phyloP scores from a whole-genome alignment of 2,329 filamentous ascomycete species.

The Xylariaceae sp. region DNA sequence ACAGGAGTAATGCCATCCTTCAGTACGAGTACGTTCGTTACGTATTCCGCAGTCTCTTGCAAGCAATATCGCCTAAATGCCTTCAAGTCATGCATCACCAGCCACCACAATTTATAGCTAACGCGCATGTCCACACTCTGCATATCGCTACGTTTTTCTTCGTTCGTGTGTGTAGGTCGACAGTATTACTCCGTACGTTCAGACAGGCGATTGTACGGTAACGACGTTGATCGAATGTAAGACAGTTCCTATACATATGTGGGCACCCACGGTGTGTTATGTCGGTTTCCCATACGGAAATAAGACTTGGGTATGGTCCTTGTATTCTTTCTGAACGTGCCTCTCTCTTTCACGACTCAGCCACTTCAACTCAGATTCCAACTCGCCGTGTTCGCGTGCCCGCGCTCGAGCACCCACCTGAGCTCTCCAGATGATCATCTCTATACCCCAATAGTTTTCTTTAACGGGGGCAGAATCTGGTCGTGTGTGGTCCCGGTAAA shows the following conservation, averaged over 20 bases:
- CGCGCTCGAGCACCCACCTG: too few relatives aligned
- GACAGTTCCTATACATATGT: not conserved
- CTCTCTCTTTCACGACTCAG: slow-evolving; percentile 10
- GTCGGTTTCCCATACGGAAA: not conserved
- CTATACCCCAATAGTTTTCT: too few relatives aligned
- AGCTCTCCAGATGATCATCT: too few relatives aligned
- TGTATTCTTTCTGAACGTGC: too few relatives aligned
- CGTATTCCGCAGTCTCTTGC: not conserved
- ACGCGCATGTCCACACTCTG: not conserved
- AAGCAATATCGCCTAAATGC: not conserved
- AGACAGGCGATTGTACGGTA: not conserved
- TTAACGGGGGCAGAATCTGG: too few relatives aligned
- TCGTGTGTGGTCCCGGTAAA: too few relatives aligned
- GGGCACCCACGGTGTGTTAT: not conserved
- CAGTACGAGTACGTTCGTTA: not conserved
- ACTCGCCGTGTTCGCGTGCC: not conserved
- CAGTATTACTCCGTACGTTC: too few relatives aligned
- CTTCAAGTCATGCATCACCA: not conserved
- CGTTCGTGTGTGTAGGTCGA: too few relatives aligned
- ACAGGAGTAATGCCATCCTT: not conserved
- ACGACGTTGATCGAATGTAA: not conserved
- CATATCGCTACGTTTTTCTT: not conserved
- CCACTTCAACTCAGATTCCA: slow-evolving; percentile 10
- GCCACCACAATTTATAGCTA: not conserved
- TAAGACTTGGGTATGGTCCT: too few relatives aligned